These are phyloP conservation scores for Eucalyptus urophylla DNA, from an alignment of 345 rosid genomes.

Conservation along the genomic window DNA sequence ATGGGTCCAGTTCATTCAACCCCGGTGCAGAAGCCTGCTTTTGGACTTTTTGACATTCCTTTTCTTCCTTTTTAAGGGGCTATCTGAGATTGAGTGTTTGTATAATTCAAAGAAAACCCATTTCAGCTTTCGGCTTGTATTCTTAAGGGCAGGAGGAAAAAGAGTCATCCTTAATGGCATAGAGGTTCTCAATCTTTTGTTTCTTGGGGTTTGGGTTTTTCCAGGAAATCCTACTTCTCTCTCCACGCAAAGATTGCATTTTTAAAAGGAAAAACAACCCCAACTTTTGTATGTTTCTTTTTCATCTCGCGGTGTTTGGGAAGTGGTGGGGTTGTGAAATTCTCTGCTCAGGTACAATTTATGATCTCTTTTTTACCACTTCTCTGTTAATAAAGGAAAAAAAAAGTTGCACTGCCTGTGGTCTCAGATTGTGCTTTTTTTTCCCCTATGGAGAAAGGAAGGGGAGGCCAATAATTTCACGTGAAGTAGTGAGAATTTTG, in stretches of 20 bases:
- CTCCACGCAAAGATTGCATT: conserved; percentile 16
- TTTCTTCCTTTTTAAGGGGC: conserved; percentile 14
- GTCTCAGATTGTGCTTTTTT: background rate
- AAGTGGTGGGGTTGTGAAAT: background rate
- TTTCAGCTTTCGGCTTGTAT: conserved; percentile 11
- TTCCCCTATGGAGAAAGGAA: background rate
- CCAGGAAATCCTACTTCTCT: conserved; percentile 14
- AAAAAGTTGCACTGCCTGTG: background rate
- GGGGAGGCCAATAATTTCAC: conserved; percentile 20
- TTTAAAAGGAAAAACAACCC: conserved; percentile 20
- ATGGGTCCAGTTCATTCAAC: conserved; percentile 39
- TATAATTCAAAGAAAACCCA: conserved; percentile 8
- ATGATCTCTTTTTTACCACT: background rate
- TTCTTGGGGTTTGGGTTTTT: conserved; percentile 27
- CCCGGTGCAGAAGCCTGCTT: conserved; percentile 24
- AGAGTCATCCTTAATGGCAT: background rate
- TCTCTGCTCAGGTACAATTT: background rate
- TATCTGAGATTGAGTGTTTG: conserved; percentile 2
- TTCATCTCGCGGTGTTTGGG: background rate
- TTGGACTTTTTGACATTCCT: conserved; percentile 18
- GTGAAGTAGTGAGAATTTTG: background rate
- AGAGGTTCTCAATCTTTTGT: conserved; percentile 6
- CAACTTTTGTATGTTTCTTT: conserved; percentile 12
- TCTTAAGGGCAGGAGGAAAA: background rate
- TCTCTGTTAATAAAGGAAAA: background rate